phyloP scores from a whole-genome alignment of 352 stramenopile genomes.

The Phytophthora pini region DNA sequence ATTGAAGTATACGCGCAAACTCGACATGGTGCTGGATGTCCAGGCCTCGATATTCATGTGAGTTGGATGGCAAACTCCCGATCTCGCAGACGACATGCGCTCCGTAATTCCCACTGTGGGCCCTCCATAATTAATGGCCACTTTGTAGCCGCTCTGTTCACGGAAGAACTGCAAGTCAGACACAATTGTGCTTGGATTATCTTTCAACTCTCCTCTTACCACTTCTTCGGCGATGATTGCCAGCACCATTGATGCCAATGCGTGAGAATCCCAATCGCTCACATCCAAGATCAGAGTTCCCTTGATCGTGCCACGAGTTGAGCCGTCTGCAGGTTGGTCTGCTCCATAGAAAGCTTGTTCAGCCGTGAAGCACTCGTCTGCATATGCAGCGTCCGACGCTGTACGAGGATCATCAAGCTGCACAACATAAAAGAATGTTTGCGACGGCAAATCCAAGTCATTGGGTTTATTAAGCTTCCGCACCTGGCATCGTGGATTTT shows the following conservation, averaged over 20 bases:
- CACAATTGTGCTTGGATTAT: no score
- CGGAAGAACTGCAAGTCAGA: not conserved
- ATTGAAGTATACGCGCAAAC: conserved; percentile 51
- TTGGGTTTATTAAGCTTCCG: not conserved
- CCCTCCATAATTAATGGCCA: conserved; percentile 24
- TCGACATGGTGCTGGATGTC: conserved; percentile 38
- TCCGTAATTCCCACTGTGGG: conserved; percentile 22
- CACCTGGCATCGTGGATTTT: conserved; percentile 36
- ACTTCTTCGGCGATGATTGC: conserved; percentile 56
- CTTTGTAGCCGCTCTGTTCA: conserved; percentile 40
- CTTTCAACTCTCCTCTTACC: conserved; percentile 1
- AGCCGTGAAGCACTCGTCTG: conserved; percentile 9
- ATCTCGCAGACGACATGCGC: conserved; percentile 37
- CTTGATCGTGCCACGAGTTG: conserved; percentile 20
- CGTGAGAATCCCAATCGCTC: conserved; percentile 54
- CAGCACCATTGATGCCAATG: conserved; percentile 43
- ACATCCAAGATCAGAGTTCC: conserved; percentile 43
- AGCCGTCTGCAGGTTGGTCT: conserved; percentile 17
- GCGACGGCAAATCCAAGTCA: no score
- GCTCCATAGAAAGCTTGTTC: conserved; percentile 32
- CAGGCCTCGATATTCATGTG: conserved; percentile 73
- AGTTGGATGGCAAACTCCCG: conserved; percentile 52
- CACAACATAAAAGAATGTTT: not conserved
- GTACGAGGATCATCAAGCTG: conserved; percentile 42
- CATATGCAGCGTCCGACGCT: conserved; percentile 14